Evolutionary conservation across 2,329 filamentous ascomycete species (phyloP).

Genomic region (Davidsoniella eucalypti): DNA sequence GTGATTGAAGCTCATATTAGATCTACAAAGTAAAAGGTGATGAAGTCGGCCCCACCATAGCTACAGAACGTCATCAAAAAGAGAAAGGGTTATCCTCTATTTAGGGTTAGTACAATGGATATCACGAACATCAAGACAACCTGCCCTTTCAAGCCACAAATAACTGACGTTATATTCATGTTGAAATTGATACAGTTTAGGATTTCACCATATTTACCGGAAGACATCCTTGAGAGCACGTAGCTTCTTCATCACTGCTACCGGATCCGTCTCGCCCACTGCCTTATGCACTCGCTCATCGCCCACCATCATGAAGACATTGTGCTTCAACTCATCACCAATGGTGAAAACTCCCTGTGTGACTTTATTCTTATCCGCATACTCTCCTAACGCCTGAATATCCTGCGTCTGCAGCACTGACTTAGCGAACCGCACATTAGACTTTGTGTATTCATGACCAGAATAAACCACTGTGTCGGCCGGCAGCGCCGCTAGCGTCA

Average conservation of each 20-base stretch:
- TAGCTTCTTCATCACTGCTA: conserved; percentile 71
- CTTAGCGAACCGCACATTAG: conserved; percentile 76
- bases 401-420: conserved; percentile 59
- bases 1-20: too few species aligned
- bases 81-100: too few species aligned
- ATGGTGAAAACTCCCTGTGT: conserved; percentile 96
- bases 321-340: conserved; percentile 92
- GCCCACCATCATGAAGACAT: conserved; percentile 85
- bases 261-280: conserved; percentile 63
- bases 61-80: too few species aligned
- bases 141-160: background rate
- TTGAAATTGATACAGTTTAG: background rate
- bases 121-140: background rate
- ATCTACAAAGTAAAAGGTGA: too few species aligned
- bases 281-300: conserved; percentile 71
- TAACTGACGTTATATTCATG: background rate
- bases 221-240: conserved; percentile 81
- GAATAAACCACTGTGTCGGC: conserved; percentile 88
- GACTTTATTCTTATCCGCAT: conserved; percentile 63
- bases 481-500: conserved; percentile 62
- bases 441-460: conserved; percentile 96
- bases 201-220: conserved; percentile 32
- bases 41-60: too few species aligned
- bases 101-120: too few species aligned
- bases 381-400: conserved; percentile 60